These are phyloP conservation scores for Scutellaria minor DNA, from an alignment of 257 asterid species.

Conservation along the genomic window DNA sequence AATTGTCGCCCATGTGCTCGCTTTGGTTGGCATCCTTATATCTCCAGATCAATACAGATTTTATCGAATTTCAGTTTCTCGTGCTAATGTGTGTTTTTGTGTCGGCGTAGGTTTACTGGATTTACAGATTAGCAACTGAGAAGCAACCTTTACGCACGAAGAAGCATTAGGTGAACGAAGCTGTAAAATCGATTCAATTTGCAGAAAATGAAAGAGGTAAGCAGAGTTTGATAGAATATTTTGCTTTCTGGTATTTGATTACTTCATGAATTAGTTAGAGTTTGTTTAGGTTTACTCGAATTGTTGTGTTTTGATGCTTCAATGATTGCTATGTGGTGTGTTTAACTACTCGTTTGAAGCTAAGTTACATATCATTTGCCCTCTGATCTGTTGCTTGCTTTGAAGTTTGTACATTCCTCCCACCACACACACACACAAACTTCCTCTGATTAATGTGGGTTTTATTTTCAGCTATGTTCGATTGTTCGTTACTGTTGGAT, in stretches of 20 bases:
- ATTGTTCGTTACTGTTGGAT: background rate
- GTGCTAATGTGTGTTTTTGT: conserved; percentile 13
- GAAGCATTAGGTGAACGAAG: conserved; percentile 47
- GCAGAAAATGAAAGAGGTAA: conserved; percentile 32
- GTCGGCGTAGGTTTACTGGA: conserved; percentile 72
- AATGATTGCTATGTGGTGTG: background rate
- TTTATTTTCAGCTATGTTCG: background rate
- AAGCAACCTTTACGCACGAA: conserved; percentile 71
- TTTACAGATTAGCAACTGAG: conserved; percentile 81
- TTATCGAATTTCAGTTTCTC: conserved; percentile 5
- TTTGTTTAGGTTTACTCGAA: background rate
- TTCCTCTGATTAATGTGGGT: background rate
- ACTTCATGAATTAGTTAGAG: background rate
- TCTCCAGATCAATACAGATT: background rate
- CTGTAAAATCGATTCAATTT: conserved; percentile 20
- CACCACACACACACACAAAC: background rate
- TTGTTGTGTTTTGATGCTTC: background rate
- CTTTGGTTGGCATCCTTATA: conserved; percentile 53
- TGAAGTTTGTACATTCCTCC: background rate
- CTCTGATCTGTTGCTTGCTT: conserved; percentile 11
- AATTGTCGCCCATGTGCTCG: conserved; percentile 65
- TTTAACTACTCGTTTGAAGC: background rate
- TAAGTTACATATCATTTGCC: background rate
- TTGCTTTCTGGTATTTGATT: conserved; percentile 18
- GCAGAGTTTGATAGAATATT: conserved; percentile 17